Percentiles rank a stretch among this genome's conserved stretches.
Conservation (phyloP, 2,329 filamentous ascomycete genomes). For the Lithohypha guttulata region DNA sequence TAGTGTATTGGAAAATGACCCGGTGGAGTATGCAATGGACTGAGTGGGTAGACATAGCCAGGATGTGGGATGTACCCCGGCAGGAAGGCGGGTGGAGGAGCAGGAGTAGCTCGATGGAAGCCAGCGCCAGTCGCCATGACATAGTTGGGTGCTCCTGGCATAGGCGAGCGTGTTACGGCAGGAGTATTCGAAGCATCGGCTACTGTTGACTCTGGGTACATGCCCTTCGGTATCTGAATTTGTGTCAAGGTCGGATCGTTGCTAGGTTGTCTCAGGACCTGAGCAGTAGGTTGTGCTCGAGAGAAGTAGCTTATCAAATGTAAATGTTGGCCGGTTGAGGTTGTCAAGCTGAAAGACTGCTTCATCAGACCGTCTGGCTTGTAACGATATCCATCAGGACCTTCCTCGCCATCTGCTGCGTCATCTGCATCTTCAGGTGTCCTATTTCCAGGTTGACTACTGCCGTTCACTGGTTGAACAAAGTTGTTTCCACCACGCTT, state of each 20-base stretch:
- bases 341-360: constrained; percentile 98
- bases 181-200: constrained; percentile 74
- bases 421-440: constrained; percentile 79
- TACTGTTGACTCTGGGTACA: constrained; percentile 94
- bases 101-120: constrained; percentile 37
- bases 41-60: constrained; percentile 34
- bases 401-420: constrained; percentile 55
- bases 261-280: constrained; percentile 69
- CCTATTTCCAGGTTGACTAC: constrained; percentile 48
- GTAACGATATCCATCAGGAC: constrained; percentile 81
- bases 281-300: constrained; percentile 60
- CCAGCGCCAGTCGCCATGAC: constrained; percentile 42
- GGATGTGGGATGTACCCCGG: constrained; percentile 24
- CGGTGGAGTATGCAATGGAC: constrained; percentile 35
- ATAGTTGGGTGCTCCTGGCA: constrained; percentile 46
- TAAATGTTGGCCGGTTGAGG: constrained; percentile 76
- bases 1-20: constrained; percentile 23
- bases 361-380: constrained; percentile 98
- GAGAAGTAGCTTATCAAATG: constrained; percentile 97
- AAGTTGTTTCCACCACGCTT: constrained; percentile 74
- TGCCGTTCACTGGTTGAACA: constrained; percentile 39
- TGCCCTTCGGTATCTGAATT: constrained; percentile 80
- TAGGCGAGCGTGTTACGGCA: constrained; percentile 65
- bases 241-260: constrained; percentile 68
- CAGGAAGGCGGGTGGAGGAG: constrained; percentile 31